These are phyloP conservation scores for Crinitomyces ghanaensis DNA, from an alignment of 805 yeast genomes.

Conservation along the genomic window DNA sequence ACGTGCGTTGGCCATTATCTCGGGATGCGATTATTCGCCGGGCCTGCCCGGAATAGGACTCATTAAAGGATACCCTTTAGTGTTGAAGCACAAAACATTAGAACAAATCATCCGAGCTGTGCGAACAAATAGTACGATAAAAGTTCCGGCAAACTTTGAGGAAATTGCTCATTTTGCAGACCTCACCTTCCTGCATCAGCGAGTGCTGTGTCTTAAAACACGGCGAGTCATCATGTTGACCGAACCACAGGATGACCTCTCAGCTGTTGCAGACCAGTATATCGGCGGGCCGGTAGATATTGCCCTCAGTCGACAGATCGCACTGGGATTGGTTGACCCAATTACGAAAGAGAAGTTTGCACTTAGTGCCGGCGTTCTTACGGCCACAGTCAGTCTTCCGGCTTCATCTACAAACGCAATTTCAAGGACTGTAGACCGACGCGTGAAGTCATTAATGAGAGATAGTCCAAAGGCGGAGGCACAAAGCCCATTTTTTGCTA, in stretches of 20 bases:
- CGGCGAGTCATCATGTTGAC: constrained; percentile 45
- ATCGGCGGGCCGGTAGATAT: constrained; percentile 30
- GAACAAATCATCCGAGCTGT: constrained; percentile 37
- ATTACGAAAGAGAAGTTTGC: constrained; percentile 35
- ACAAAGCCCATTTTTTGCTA: no score
- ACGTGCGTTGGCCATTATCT: constrained; percentile 66
- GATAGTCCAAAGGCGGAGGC: constrained; percentile 2
- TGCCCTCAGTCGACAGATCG: constrained; percentile 42
- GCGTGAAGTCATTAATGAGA: constrained; percentile 2
- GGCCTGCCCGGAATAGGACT: constrained; percentile 80
- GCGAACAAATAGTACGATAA: constrained; percentile 40
- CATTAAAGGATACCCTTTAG: constrained; percentile 55
- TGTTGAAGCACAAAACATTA: constrained; percentile 39
- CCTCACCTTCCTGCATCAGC: constrained; percentile 70
- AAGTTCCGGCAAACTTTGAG: constrained; percentile 45
- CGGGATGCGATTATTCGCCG: constrained; percentile 95
- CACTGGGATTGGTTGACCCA: constrained; percentile 62
- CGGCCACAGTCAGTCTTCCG: no score
- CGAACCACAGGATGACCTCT: constrained; percentile 32
- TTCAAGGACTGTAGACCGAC: no score
- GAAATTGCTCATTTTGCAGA: constrained; percentile 56
- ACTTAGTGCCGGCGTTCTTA: no score
- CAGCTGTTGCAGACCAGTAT: constrained; percentile 14
- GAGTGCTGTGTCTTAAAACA: constrained; percentile 64
- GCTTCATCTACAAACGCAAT: no score